Base-by-base conservation (phyloP, 2,329 filamentous ascomycete genomes). In the Drechslera avenae region DNA sequence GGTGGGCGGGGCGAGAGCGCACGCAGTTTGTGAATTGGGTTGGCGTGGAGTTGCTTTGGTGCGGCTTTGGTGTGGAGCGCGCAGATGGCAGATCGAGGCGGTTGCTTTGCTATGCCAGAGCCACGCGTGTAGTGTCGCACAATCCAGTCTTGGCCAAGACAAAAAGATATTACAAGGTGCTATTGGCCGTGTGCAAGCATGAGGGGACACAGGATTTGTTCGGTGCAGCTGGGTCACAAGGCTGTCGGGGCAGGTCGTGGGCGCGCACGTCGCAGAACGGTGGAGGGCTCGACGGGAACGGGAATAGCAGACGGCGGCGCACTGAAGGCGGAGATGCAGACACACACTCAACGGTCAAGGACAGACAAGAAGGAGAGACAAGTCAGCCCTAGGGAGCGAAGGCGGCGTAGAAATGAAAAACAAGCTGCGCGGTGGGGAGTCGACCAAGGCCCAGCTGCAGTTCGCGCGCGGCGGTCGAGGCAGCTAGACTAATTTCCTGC, bases 341-440 rank as follows among this genome's bases (percentile, higher is more conserved):
- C 18, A 21, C 21, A 19, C 46, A 18, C 39, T 31, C 46, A 46
- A 28, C 35, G 35, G 42, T 42, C 46, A 54, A 56, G 39, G 52
- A 56, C 28, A 40, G 47, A 52, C 49, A 46, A 35, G 52, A 52
- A 54, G 48, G 41, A 37, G 43, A 57, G 45, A 46, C 37, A 37
- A 39, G 33, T 39, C 35, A 35, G 39, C 17, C 19, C 36, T 45
- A 30, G 33, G 33, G 33, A 47, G 48, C 39, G 45, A 43, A 46
- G 52, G 52, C 49, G 35, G 47, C 50, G 46, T 45, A 44, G 53
- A 49, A 46, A 50, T 45, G 52, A 33, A 49, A 49, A 48, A 46
- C 34, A 44, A 33, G 50, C 35, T 43, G 40, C 46, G 46, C 39
- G 40, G 35, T 37, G 41, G 31, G 36, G 44, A 47, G 19, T 47